Base-by-base conservation (phyloP, 768 basidiomycete species). In the Trametes elegans region DNA sequence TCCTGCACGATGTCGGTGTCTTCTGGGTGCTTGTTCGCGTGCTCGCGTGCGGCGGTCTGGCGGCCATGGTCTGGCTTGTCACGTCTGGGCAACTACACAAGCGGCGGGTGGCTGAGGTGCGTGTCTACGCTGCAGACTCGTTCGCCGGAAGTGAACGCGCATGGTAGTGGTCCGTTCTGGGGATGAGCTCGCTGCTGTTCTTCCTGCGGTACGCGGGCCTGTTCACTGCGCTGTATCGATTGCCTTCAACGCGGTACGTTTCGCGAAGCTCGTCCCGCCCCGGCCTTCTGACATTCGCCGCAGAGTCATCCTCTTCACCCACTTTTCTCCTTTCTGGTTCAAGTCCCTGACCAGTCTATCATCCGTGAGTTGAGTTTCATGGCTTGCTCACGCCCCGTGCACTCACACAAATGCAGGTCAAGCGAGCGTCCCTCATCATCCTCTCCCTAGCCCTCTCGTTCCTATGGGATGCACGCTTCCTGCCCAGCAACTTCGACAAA, bases 21-120 rank as follows among this genome's bases (percentile, higher is more conserved):
- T 85, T 90, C 64, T 91, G 88, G 90, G 75, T 89, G 13, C 74
- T 87, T 29, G 84, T 90, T 73, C 74, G 87, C 58, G 77, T 89
- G 44, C 73, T 91, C 48, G 86, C 85, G 3, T 82, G 83, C 60
- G 86, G 82, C n/a, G 85, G 81, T n/a, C 62, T 88, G 49, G 83
- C 81, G 18, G 77, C 82, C 38, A 60, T 88, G 40, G 69, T 81
- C 18, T 84, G 87, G 84, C 83, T 84, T 57, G 76, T 71, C 1
- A 56, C 74, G 43, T 82, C 80, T 0, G 80, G 80, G 4, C 77
- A 83, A 63, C 65, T 82, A 57, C 71, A 73, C 44, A 83, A 77
- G 62, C 77, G 76, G 62, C 78, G 76, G 60, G 71, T 74, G 24
- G 78, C 87, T 31, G 87, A 88, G 76, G 87, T 85, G 64, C 44